Base-by-base conservation (phyloP, 805 yeast species). In the Candida dajiaensis region DNA sequence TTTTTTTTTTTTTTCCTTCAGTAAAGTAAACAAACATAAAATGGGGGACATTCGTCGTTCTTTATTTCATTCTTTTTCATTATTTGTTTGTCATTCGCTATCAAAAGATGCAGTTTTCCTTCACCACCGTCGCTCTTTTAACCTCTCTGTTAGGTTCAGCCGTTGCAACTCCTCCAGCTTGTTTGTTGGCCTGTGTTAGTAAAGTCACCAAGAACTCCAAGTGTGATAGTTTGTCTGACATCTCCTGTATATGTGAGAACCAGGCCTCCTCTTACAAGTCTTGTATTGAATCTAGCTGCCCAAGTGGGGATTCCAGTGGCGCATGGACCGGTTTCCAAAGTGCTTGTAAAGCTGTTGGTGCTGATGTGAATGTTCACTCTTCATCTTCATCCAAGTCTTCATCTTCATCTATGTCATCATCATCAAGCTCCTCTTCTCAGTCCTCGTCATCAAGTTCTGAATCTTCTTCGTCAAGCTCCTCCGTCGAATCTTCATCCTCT, bases 141-240 rank as follows among this genome's bases (percentile, higher is more conserved):
- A 16, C 36, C 20, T 33, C 36, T 16, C 12, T 33, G 5, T 20
- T 33, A 12, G 20, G 36, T 16, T 33, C 36, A 33, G 63, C 47
- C 39, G 74, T 75, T 26, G 77, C 86, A 45, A 73, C 92, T 46
- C 94, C 96, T 43, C 96, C 97, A 50, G 96, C 97, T 35, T 89
- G 96, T 73, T 70, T 89, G 55, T 73, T 89, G 65, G 95, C 96
- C 37, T 89, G 96, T 77, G 92, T 86, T 49, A 76, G 88, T 47
- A 74, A 78, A 59, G 90, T 85, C 46, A 72, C 76, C 51, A 76
- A 76, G 63, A 51, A 56, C 6, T 73, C 81, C 15, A 50, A 69
- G 41, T 85, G 94, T 67, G 55, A 69, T 49, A 71, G 81, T 47
- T 65, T 88, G 64, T 77, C 77, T 64, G 80, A 85, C 60, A 71